These are phyloP conservation scores for Candida oleophila DNA, from an alignment of 805 yeast species.

Conservation along the genomic window DNA sequence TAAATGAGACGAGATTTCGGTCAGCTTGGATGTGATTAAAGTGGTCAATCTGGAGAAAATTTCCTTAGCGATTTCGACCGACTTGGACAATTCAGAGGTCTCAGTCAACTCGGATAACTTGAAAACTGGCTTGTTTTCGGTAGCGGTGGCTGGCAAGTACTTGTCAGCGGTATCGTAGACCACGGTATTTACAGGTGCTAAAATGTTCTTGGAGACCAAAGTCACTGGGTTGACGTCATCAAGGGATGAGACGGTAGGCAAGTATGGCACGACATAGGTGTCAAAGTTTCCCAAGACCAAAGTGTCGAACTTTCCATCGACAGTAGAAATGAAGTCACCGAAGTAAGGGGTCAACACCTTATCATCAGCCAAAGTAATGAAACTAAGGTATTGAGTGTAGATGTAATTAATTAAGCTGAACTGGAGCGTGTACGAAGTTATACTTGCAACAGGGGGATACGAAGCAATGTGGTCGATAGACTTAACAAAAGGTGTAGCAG, in stretches of 20 bases:
- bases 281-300: conserved; percentile 24
- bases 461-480: conserved; percentile 31
- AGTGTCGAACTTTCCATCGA: conserved; percentile 23
- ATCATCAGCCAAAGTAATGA: conserved; percentile 20
- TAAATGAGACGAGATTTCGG: conserved; percentile 28
- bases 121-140: conserved; percentile 27
- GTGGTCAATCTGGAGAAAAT: conserved; percentile 18
- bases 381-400: conserved; percentile 21
- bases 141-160: conserved; percentile 24
- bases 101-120: conserved; percentile 17
- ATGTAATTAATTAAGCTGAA: conserved; percentile 22
- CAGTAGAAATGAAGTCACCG: conserved; percentile 15
- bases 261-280: conserved; percentile 11
- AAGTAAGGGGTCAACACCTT: conserved; percentile 21
- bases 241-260: conserved; percentile 9
- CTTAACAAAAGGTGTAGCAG: conserved; percentile 9
- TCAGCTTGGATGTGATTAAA: conserved; percentile 26
- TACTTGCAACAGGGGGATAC: conserved; percentile 27
- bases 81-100: conserved; percentile 16
- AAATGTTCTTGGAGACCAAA: conserved; percentile 6
- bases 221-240: conserved; percentile 8
- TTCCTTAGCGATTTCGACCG: conserved; percentile 17
- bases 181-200: conserved; percentile 14
- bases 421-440: conserved; percentile 22
- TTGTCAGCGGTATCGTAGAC: conserved; percentile 18